Conservation (phyloP, 495 filamentous ascomycete species). For the Aspergillus olivimuriae region DNA sequence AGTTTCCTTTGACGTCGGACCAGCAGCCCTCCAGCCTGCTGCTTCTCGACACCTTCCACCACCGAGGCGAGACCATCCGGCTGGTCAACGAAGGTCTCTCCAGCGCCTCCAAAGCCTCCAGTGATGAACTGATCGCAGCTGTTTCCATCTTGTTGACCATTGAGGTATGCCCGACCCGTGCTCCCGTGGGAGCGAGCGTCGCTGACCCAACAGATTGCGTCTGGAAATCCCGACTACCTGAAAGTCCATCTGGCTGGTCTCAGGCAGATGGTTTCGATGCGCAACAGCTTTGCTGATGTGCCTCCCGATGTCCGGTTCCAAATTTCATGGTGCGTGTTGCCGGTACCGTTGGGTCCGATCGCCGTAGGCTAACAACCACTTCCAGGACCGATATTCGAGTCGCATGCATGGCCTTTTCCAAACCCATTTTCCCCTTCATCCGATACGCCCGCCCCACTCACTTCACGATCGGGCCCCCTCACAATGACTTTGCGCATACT, state of each 20-base stretch:
- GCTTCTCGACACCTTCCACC: constrained; percentile 39
- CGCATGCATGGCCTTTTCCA: constrained; percentile 38
- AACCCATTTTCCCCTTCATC: constrained; percentile 42
- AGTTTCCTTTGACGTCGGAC: constrained; percentile 30
- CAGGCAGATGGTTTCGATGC: constrained; percentile 40
- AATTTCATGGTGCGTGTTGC: constrained; percentile 35
- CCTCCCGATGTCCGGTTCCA: constrained; percentile 37
- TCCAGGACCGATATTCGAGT: constrained; percentile 43
- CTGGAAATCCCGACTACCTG: constrained; percentile 39
- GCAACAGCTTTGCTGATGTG: constrained; percentile 38
- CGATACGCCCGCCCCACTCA: constrained; percentile 31
- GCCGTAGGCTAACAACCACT: constrained; percentile 3
- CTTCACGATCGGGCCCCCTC: constrained; percentile 29
- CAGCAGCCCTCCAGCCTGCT: constrained; percentile 26
- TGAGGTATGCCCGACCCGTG: constrained; percentile 26
- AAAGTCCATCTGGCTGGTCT: constrained; percentile 43
- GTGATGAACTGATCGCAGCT: constrained; percentile 40
- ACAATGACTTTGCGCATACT: constrained; percentile 27
- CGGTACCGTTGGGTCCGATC: neutral
- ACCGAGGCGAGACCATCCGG: constrained; percentile 41
- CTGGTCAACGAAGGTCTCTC: constrained; percentile 41
- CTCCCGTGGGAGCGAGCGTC: neutral
- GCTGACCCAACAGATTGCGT: constrained; percentile 33
- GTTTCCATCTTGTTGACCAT: constrained; percentile 41
- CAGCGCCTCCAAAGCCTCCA: constrained; percentile 35